Conservation (phyloP, 805 yeast species). For the Lipomyces spencermartinsiae region DNA sequence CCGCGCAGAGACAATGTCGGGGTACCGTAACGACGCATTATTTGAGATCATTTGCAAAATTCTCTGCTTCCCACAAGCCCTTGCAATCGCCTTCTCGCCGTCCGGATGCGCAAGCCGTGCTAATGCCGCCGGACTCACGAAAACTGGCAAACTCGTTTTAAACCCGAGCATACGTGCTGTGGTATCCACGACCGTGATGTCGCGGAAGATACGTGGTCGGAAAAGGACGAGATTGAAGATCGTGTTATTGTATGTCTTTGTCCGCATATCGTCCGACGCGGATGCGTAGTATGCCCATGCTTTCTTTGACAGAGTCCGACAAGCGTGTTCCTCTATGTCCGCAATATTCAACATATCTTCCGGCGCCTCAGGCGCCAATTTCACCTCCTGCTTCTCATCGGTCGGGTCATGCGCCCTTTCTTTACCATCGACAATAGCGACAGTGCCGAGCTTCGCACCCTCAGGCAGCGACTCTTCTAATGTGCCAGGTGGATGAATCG, state of each 20-base stretch:
- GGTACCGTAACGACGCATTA: conserved; percentile 51
- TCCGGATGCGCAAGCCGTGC: conserved; percentile 53
- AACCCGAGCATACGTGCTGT: conserved; percentile 58
- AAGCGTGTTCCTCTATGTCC: conserved; percentile 88
- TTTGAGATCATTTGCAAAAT: conserved; percentile 58
- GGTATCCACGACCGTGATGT: conserved; percentile 52
- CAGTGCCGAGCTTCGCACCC: conserved; percentile 32
- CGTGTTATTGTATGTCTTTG: conserved; percentile 53
- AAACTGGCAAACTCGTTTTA: conserved; percentile 54
- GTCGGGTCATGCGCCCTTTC: background rate
- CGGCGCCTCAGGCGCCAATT: conserved; percentile 23
- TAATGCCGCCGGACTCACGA: conserved; percentile 57
- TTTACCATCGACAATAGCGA: background rate
- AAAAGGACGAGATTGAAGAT: conserved; percentile 54
- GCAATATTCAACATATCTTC: conserved; percentile 59
- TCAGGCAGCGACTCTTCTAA: conserved; percentile 39
- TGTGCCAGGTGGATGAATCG: conserved; percentile 44
- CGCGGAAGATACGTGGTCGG: conserved; percentile 52
- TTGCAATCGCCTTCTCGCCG: conserved; percentile 53
- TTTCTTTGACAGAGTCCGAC: conserved; percentile 70
- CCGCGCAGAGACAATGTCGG: conserved; percentile 50
- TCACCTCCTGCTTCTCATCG: background rate
- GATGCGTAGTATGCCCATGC: conserved; percentile 81
- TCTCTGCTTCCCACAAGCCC: conserved; percentile 51
- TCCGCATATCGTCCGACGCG: conserved; percentile 58